Percentiles rank a stretch among this genome's conserved stretches.
Evolutionary conservation across 2,329 filamentous ascomycete species (phyloP).

Genomic region (Pezicula rhizophila): DNA sequence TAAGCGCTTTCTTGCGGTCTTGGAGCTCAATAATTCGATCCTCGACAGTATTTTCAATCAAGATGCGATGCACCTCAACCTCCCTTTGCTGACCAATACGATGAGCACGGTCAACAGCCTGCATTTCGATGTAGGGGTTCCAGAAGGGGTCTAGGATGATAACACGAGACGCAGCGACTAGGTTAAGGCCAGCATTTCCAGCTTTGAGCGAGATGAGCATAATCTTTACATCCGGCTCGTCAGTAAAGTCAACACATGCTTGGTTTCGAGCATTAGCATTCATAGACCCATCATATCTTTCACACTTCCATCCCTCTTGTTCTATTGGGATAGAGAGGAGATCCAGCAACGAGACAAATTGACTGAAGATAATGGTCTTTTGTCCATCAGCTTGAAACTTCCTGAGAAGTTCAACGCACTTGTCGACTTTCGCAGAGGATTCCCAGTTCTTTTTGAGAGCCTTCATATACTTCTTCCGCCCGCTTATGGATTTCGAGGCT

Average conservation of each 20-base stretch:
- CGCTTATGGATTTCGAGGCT: constrained; percentile 54
- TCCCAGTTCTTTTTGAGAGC: constrained; percentile 66
- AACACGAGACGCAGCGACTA: constrained; percentile 76
- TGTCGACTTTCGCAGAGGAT: constrained; percentile 69
- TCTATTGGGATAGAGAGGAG: constrained; percentile 67
- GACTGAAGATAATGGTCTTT: constrained; percentile 78
- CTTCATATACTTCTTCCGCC: constrained; percentile 66
- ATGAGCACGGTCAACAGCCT: constrained; percentile 85
- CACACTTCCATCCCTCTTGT: constrained; percentile 42
- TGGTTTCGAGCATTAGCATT: constrained; percentile 57
- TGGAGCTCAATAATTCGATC: constrained; percentile 79
- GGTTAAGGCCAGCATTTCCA: constrained; percentile 79
- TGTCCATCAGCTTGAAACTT: constrained; percentile 43
- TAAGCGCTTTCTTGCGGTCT: constrained; percentile 69
- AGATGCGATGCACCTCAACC: constrained; percentile 74
- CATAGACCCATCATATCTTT: constrained; percentile 75
- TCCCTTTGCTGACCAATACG: constrained; percentile 73
- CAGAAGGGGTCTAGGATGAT: constrained; percentile 92
- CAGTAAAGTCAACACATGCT: constrained; percentile 59
- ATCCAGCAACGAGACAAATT: constrained; percentile 75
- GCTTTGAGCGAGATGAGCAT: constrained; percentile 77
- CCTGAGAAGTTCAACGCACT: constrained; percentile 57
- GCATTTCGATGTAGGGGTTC: constrained; percentile 90
- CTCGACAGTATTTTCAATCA: constrained; percentile 75
- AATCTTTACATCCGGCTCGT: constrained; percentile 53